Evolutionary conservation across 2,329 filamentous ascomycete genomes (phyloP), one percentile per base, ranked within the genome.

Genomic region (Chaetomium sp.): DNA sequence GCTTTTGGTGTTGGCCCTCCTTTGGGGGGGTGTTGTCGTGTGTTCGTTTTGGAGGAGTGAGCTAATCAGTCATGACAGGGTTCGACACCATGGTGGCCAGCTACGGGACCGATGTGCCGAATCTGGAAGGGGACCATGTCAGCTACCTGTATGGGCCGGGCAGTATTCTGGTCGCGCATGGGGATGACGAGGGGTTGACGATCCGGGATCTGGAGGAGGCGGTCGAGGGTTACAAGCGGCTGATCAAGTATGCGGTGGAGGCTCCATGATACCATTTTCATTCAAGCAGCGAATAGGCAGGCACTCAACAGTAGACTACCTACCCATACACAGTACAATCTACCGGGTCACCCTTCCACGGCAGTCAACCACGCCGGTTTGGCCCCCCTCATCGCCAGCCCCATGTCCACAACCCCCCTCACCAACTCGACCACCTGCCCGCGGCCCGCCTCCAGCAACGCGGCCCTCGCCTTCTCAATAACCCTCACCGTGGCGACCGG

Each of bases 101-200:
- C 75, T 98, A 98, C 73, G 94, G 93, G 12, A 98, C 95, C 0
- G 94, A 98, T 76, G 88, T 97, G 25, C 91, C 93, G 1, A 88
- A 92, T 71, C 77, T 97, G 53, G 78, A 85, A 35, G 87, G 91
- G 12, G 82, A 88, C 60, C 87, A 92, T 69, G 87, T 82, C 10
- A 83, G 82, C 64, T 90, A 90, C 71, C 79, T 90, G 16, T 90
- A 90, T 73, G 87, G 87, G 0, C 87, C 87, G 0, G 87, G 87
- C 0, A 89, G 81, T 66, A 97, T 98, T 67, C 81, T 95, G 45
- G 92, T 97, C 31, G 94, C 94, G 5, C 94, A 98, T 75, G 90
- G 89, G 0, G 89, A 92, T 69, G 83, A 95, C 71, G 94, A 97
- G 79, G 89, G 88, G 35, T 74, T 97, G 70, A 91, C 85, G 29